Evolutionary conservation across 257 asterid genomes (phyloP).

Genomic region (Anisodus tanguticus): DNA sequence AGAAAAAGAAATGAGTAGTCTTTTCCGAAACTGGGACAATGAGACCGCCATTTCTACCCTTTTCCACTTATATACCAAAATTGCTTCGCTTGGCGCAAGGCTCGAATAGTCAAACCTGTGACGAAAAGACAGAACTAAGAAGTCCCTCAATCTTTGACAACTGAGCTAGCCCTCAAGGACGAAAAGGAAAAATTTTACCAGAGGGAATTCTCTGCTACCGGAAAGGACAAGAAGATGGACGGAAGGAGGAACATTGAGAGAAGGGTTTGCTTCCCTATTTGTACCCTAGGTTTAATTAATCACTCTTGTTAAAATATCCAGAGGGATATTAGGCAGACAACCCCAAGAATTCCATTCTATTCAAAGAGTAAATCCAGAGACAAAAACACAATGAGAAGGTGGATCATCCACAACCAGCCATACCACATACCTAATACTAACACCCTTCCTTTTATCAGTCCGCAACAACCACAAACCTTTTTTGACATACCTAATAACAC

Average conservation of each 20-base stretch:
- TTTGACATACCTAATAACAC: not conserved
- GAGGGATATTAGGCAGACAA: not conserved
- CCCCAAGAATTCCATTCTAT: not conserved
- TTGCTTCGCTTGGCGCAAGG: not conserved
- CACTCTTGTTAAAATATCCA: not conserved
- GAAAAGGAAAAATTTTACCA: not conserved
- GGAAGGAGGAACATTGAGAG: not conserved
- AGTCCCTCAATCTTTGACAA: not conserved
- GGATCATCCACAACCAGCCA: conserved; percentile 4
- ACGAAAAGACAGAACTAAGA: no score
- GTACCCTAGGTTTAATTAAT: not conserved
- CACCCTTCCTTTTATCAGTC: conserved; percentile 1
- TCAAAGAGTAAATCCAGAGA: not conserved
- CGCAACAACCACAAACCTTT: not conserved
- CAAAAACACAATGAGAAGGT: not conserved
- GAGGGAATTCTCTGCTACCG: not conserved
- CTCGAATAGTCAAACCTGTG: not conserved
- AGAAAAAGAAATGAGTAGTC: not conserved
- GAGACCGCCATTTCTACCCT: not conserved
- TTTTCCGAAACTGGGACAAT: not conserved
- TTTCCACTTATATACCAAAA: not conserved
- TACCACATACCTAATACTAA: conserved; percentile 7
- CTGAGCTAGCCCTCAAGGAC: not conserved
- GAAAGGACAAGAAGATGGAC: not conserved
- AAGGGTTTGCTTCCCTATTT: not conserved